A percentile compares a stretch with the other conserved stretches of the same genome.
phyloP scores from a whole-genome alignment of 805 yeast species.

The Saturnispora quitensis region DNA sequence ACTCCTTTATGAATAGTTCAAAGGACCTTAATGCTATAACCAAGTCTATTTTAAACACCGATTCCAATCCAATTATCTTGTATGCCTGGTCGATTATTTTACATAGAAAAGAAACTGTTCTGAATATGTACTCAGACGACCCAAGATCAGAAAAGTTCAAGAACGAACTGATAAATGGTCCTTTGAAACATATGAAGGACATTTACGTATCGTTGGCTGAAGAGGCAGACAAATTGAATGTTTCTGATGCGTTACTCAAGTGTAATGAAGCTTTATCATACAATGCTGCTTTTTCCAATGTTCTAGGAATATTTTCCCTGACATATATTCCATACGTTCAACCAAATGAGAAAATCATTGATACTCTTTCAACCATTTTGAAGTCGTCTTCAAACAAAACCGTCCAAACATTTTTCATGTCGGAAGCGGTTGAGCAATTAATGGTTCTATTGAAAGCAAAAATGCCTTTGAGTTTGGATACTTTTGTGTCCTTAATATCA shows the following conservation, averaged over 20 bases:
- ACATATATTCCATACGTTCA: conserved; percentile 41
- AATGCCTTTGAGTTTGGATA: conserved; percentile 54
- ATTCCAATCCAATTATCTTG: conserved; percentile 39
- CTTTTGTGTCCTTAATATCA: conserved; percentile 52
- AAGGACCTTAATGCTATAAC: conserved; percentile 25
- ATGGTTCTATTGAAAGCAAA: conserved; percentile 58
- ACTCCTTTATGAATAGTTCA: conserved; percentile 36
- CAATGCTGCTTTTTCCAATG: conserved; percentile 44
- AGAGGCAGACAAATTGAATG: conserved; percentile 33
- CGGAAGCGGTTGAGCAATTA: conserved; percentile 34
- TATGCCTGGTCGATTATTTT: conserved; percentile 62
- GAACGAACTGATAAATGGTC: conserved; percentile 3
- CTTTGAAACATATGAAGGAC: conserved; percentile 16
- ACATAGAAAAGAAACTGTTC: conserved; percentile 39
- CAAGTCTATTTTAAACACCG: conserved; percentile 20
- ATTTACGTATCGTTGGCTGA: conserved; percentile 29
- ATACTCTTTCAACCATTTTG: conserved; percentile 34
- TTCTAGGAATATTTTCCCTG: conserved; percentile 36
- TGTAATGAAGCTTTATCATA: conserved; percentile 36
- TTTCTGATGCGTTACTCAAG: conserved; percentile 36
- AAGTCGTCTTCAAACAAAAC: conserved; percentile 36
- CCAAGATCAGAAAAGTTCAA: conserved; percentile 11
- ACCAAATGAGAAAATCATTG: conserved; percentile 36
- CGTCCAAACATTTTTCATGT: conserved; percentile 36
- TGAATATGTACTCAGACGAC: conserved; percentile 27